Base-by-base conservation (phyloP, 768 basidiomycete genomes). In the Agaricus bisporus region DNA sequence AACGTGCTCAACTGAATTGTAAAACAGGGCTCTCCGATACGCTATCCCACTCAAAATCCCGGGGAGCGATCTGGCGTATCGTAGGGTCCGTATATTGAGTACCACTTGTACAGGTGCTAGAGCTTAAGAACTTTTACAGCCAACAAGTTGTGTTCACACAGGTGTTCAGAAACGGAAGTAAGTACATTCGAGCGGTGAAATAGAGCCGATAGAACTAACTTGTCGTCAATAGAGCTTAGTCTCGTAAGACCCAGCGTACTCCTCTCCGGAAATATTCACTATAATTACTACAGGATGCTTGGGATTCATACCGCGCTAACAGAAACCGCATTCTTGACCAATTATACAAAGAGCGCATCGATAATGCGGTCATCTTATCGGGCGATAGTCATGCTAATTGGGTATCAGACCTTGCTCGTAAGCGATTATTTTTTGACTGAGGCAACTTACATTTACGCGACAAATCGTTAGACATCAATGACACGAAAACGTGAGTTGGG, bases 341-440 rank as follows among this genome's bases (percentile, higher is more conserved):
- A 53, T 64, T 83, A 15, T 72, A 75, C 59, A 48, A 66, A 25
- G 74, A 80, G 58, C 67, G 70, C 44, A 81, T 83, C 51, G 69
- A 66, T 63, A 82, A 82, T 60, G 76, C 76, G 1, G 61, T 81
- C 52, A 74, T 82, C 49, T 68, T 83, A n/a, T 71, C 81, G n/a
- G 80, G 82, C 10, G 82, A 84, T 59, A 78, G 78, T 49, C 81
- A 83, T 59, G 78, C 79, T 5, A 81, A 80, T 61, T 82, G 81
- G 81, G 80, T 77, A 12, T 80, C 76, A 38, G 80, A 83, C 59
- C 69, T 80, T 15, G 74, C 77, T 36, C 75, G 78, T 54, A 18
- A 48, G 53, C 37, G n/a, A 5, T 5, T 11, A 32, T 11, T 15
- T 26, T 10, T 48, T 5, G 6, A 25, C n/a, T 17, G 11, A 29